These are phyloP conservation scores for Limonomyces culmigenus DNA, from an alignment of 1,284 basidiomycete genomes.

Conservation along the genomic window DNA sequence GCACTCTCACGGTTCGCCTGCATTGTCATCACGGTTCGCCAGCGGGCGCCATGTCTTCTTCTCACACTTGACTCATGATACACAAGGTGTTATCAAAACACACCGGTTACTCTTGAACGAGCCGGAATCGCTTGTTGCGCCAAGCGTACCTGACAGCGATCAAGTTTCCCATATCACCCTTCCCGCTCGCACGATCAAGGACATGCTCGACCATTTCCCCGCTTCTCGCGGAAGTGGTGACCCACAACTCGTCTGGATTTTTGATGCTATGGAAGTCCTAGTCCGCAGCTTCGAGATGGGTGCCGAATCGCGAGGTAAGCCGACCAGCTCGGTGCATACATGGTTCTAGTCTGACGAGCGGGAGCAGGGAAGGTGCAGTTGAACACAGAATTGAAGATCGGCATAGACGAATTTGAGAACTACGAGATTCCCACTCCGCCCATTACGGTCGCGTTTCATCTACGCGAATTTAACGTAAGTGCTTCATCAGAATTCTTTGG, in stretches of 20 bases:
- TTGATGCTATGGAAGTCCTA: slow-evolving; percentile 43
- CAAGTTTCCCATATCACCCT: slow-evolving; percentile 51
- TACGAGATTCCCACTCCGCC: slow-evolving; percentile 48
- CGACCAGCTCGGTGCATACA: neutral
- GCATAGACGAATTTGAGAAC: slow-evolving; percentile 57
- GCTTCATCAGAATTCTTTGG: slow-evolving; percentile 3
- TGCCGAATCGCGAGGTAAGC: slow-evolving; percentile 42
- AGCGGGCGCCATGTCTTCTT: too few relatives aligned
- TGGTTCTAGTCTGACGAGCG: neutral
- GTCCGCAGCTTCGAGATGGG: slow-evolving; percentile 53
- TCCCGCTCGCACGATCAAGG: slow-evolving; percentile 49
- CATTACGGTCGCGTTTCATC: slow-evolving; percentile 54
- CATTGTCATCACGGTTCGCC: slow-evolving; percentile 62
- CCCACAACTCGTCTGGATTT: slow-evolving; percentile 63
- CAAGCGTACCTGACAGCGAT: slow-evolving; percentile 32
- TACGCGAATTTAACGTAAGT: slow-evolving; percentile 65
- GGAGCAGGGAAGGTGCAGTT: slow-evolving; percentile 41
- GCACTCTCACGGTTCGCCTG: slow-evolving; percentile 48
- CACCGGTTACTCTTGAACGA: slow-evolving; percentile 49
- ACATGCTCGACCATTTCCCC: slow-evolving; percentile 70
- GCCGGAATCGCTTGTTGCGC: slow-evolving; percentile 39
- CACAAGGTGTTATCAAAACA: slow-evolving; percentile 58
- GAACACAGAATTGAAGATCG: slow-evolving; percentile 55
- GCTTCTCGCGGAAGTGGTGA: slow-evolving; percentile 41
- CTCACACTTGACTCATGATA: slow-evolving; percentile 3